Base-by-base conservation (phyloP, 2,329 filamentous ascomycete genomes). In the Leptoxyphium fumago region DNA sequence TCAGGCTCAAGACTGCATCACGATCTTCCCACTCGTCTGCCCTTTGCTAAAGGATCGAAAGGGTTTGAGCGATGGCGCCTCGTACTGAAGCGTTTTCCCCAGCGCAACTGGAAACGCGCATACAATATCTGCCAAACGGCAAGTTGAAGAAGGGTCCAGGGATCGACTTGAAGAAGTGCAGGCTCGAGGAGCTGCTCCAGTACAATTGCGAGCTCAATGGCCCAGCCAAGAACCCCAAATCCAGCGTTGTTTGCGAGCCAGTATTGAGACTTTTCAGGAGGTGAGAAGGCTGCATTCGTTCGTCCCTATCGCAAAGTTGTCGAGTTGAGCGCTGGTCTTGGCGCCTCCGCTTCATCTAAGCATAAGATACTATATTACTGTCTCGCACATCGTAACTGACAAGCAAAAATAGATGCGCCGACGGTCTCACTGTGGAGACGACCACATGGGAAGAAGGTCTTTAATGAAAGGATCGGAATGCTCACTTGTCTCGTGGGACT, bases 401-500 rank as follows among this genome's bases (percentile, higher is more conserved):
- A 30, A 36, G n/a, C 18, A 29, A 17, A 7, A 14, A 42, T 51
- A 73, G 67, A 51, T 72, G 75, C 57, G 68, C 67, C 21, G 64
- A 68, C 52, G 73, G 73, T 15, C 56, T 78, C 52, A 74, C 69
- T 40, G 72, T 79, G 11, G 77, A 80, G 58, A 80, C 76, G 29
- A 80, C 77, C 30, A 65, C 68, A 41, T 77, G 73, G 74, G 76
- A 79, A 55, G 66, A 26, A 7, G 21, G 21, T 26, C 21, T 26
- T 7, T 26, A 26, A 7, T 26, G 7, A 7, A 26, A 26, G 21
- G 7, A 26, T 7, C 21, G 21, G 21, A 7, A 4, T 26, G 21
- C 21, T 26, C 21, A 26, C 21, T 26, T 26, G 21, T 26, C 21
- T 7, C 21, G 7, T 26, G 3, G 7, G 3, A 26, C 21, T 26